A percentile compares a stretch with the other conserved stretches of the same genome.
phyloP scores from a whole-genome alignment of 441 rosid species.

The Breynia disticha region DNA sequence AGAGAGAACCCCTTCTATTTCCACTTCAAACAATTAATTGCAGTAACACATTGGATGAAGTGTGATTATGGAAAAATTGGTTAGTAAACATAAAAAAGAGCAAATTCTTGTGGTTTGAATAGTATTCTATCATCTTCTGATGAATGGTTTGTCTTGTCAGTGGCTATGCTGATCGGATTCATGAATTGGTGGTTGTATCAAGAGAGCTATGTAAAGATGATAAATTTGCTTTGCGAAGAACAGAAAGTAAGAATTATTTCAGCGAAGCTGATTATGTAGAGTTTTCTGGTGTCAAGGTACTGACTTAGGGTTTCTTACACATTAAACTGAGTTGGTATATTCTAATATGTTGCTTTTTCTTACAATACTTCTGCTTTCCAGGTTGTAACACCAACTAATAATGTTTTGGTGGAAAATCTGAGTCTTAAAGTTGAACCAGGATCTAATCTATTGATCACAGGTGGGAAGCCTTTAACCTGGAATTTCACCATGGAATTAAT shows the following conservation, averaged over 20 bases:
- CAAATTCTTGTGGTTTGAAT: background rate
- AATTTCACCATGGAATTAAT: no score
- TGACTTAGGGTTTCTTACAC: slow-evolving; percentile 9
- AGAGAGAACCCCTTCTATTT: background rate
- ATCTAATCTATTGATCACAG: slow-evolving; percentile 96
- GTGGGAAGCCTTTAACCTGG: slow-evolving; percentile 23
- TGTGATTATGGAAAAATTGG: background rate
- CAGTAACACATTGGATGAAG: background rate
- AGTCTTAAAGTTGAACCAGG: slow-evolving; percentile 85
- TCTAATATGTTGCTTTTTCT: slow-evolving; percentile 19
- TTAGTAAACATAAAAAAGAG: no score
- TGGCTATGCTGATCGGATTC: slow-evolving; percentile 99
- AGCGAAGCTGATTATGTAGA: slow-evolving; percentile 86
- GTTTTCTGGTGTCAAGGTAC: slow-evolving; percentile 94
- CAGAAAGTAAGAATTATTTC: slow-evolving; percentile 57
- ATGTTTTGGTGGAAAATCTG: slow-evolving; percentile 91
- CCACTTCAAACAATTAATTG: background rate
- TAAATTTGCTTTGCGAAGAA: slow-evolving; percentile 52
- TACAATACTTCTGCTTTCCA: slow-evolving; percentile 25
- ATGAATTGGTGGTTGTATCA: slow-evolving; percentile 79
- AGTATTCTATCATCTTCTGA: slow-evolving; percentile 1
- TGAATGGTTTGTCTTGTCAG: slow-evolving; percentile 31
- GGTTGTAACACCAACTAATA: slow-evolving; percentile 98
- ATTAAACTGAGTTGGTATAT: slow-evolving; percentile 2
- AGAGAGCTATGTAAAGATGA: slow-evolving; percentile 69